Percentiles rank a stretch among this genome's conserved stretches.
Evolutionary conservation across 78 protist species (phyloP).

Genomic region (Chrysochromulina tobinii): DNA sequence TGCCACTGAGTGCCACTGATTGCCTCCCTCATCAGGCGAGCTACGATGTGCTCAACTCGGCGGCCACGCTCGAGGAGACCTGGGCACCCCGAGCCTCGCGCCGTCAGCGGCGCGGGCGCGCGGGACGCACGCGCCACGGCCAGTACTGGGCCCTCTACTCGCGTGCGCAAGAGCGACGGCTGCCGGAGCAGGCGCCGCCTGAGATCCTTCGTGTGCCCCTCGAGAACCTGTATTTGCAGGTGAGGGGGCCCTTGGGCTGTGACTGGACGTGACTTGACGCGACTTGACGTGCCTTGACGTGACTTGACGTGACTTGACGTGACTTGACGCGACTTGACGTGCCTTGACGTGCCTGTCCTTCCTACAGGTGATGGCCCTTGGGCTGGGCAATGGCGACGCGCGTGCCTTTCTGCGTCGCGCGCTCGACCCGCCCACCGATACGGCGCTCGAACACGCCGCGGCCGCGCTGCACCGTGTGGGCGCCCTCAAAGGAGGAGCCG

Average conservation of each 20-base stretch:
- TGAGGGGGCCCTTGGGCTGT: too few relatives aligned
- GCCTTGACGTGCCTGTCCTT: neutral
- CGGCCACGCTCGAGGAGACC: constrained; percentile 60
- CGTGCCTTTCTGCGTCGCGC: constrained; percentile 62
- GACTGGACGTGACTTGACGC: too few relatives aligned
- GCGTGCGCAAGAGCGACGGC: neutral
- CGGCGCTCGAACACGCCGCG: constrained; percentile 45
- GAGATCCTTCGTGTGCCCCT: constrained; percentile 88
- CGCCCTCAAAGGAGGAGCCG: neutral
- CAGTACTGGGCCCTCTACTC: constrained; percentile 51
- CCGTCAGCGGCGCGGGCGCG: constrained; percentile 92
- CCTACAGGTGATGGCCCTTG: constrained; percentile 77
- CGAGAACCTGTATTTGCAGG: constrained; percentile 47
- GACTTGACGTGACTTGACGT: too few relatives aligned
- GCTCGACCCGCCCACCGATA: constrained; percentile 66
- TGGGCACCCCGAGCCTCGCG: constrained; percentile 67
- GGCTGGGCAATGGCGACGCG: constrained; percentile 8
- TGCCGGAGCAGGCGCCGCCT: constrained; percentile 62
- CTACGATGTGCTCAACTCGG: constrained; percentile 53
- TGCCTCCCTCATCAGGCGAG: constrained; percentile 56
- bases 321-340: too few relatives aligned
- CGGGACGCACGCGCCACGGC: constrained; percentile 88
- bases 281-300: too few relatives aligned
- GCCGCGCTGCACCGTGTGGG: constrained; percentile 46
- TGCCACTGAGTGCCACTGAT: too few relatives aligned